These are phyloP conservation scores for Allomyces macrogynus DNA, from an alignment of 192 early-diverging fungal species.

Conservation along the genomic window DNA sequence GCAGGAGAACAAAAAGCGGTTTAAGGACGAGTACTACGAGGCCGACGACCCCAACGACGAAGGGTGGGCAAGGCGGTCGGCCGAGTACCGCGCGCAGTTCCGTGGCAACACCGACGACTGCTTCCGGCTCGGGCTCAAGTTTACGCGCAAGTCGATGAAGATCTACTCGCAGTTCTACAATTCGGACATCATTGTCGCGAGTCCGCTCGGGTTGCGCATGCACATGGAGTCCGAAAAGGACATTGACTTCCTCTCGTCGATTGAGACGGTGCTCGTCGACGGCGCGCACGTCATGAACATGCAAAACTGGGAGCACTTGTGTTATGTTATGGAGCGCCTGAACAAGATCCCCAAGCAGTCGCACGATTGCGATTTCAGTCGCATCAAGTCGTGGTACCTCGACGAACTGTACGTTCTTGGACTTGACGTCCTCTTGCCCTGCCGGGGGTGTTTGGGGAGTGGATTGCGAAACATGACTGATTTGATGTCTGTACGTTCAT, in stretches of 20 bases:
- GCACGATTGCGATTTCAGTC: constrained; percentile 91
- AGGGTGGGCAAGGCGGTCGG: constrained; percentile 9
- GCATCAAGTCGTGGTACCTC: constrained; percentile 64
- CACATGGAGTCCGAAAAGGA: constrained; percentile 53
- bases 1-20: constrained; percentile 65
- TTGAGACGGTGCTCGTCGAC: constrained; percentile 77
- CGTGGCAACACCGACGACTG: constrained; percentile 88
- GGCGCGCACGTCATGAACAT: constrained; percentile 68
- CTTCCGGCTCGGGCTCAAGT: constrained; percentile 81
- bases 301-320: constrained; percentile 98
- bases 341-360: constrained; percentile 74
- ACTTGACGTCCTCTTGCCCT: no score
- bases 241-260: constrained; percentile 80
- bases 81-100: constrained; percentile 67
- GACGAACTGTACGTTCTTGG: constrained; percentile 38
- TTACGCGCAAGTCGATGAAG: constrained; percentile 66
- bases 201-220: constrained; percentile 76
- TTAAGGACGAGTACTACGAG: constrained; percentile 65
- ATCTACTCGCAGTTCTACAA: constrained; percentile 74
- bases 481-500: neutral
- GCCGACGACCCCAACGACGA: constrained; percentile 38
- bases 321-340: constrained; percentile 49
- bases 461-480: neutral
- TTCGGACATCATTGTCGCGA: constrained; percentile 77
- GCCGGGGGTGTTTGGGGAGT: neutral